These are phyloP conservation scores for Ophiostoma novo-ulmi DNA, from an alignment of 2,329 filamentous ascomycete species.

Conservation along the genomic window DNA sequence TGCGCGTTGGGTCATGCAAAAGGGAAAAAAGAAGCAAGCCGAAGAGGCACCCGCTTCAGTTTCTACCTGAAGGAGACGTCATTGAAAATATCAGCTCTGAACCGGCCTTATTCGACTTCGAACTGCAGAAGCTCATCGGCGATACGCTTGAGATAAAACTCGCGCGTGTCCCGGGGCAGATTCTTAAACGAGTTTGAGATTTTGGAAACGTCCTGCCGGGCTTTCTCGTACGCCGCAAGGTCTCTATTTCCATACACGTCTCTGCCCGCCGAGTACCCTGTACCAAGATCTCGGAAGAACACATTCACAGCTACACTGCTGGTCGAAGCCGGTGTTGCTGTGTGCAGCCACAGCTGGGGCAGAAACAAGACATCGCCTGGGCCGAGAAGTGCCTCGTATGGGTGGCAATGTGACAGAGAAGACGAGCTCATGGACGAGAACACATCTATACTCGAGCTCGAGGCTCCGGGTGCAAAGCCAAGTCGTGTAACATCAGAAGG, in stretches of 20 bases:
- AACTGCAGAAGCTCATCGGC: slow-evolving; percentile 56
- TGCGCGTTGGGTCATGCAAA: slow-evolving; percentile 24
- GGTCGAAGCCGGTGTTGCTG: slow-evolving; percentile 54
- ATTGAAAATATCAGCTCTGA: not conserved
- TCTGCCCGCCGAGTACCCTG: slow-evolving; percentile 64
- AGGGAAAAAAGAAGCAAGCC: not conserved
- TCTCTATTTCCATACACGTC: slow-evolving; percentile 90
- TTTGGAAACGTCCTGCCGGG: slow-evolving; percentile 63
- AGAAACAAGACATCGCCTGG: slow-evolving; percentile 76
- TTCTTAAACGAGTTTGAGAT: slow-evolving; percentile 60
- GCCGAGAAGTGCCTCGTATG: slow-evolving; percentile 59
- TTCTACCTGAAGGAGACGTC: not conserved
- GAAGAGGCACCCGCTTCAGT: not conserved
- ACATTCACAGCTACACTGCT: slow-evolving; percentile 79
- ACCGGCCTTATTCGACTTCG: slow-evolving; percentile 23
- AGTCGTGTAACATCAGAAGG: slow-evolving; percentile 67
- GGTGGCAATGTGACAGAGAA: slow-evolving; percentile 48
- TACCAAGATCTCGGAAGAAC: slow-evolving; percentile 70
- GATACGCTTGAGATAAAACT: slow-evolving; percentile 70
- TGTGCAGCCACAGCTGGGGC: slow-evolving; percentile 79
- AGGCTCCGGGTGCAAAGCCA: slow-evolving; percentile 68
- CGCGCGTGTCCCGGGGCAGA: slow-evolving; percentile 60
- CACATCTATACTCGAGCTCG: slow-evolving; percentile 72
- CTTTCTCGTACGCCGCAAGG: slow-evolving; percentile 77
- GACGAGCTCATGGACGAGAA: slow-evolving; percentile 48